Evolutionary conservation across 306 rosid genomes (phyloP), one percentile per base, ranked within the genome.

Genomic region (Vigna angularis): DNA sequence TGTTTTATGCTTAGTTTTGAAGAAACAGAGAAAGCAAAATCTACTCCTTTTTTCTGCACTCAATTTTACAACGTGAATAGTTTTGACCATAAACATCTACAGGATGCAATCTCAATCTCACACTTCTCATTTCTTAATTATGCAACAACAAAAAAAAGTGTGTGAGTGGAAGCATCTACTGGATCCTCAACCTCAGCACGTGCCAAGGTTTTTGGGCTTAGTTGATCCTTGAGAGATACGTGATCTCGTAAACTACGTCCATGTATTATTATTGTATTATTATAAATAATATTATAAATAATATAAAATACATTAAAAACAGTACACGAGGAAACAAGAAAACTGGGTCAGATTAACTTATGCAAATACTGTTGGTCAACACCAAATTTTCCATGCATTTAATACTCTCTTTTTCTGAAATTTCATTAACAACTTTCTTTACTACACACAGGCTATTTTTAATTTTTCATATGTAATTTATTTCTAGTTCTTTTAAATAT

Each of bases 1-100:
- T 56, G n/a, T 30, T 80, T 73, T 74, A 73, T 80, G 79, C 84
- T 74, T 81, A 4, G 17, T 58, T 68, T 11, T 16, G 28, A 81
- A 81, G 81, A 45, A 74, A 77, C 12, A 76, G 52, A 75, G 4
- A 44, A 55, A 52, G 14, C 14, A 7, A 49, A 47, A 62, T 48
- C 47, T 34, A 1, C n/a, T 62, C 5, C n/a, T 9, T 53, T 75
- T 63, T 42, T 66, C 30, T 42, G 45, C 58, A 13, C 12, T 4
- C 4, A 58, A 20, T 22, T 7, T 4, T 22, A 36, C 7, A 36
- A 34, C 7, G 0, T 34, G 1, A 34, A 34, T 6, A 6, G 6
- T 34, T 34, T 34, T 34, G 6, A 34, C 38, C 42, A 36, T 1
- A 36, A 36, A 36, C 9, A 36, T 6, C 42, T 36, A 36, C 9